Evolutionary conservation across 78 protist genomes (phyloP).

Genomic region (Dictyostelium citrinum): DNA sequence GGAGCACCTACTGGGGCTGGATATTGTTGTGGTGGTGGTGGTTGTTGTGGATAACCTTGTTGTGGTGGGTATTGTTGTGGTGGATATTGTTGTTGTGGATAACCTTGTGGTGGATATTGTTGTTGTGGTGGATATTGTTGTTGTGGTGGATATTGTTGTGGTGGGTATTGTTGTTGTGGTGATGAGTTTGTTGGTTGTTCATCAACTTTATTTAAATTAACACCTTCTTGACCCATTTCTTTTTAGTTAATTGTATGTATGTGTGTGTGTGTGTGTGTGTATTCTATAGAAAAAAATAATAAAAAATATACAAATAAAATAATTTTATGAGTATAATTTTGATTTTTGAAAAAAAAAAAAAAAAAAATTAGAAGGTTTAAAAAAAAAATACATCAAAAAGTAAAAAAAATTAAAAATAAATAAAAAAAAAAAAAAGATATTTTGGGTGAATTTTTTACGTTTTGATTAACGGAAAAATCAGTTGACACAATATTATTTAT

Average conservation of each 20-base stretch:
- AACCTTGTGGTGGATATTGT: constrained; percentile 24
- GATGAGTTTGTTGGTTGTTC: background rate
- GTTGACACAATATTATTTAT: no score
- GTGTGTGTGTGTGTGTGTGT: background rate
- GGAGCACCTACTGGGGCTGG: background rate
- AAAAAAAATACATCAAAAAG: background rate
- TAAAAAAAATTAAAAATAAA: no score
- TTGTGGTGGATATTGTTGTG: background rate
- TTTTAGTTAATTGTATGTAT: background rate
- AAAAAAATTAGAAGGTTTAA: no score
- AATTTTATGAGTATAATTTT: no score
- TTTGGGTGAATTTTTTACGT: background rate
- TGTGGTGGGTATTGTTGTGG: constrained; percentile 33
- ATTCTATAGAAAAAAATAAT: no score
- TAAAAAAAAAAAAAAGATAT: no score
- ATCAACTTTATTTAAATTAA: background rate
- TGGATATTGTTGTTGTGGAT: constrained; percentile 33
- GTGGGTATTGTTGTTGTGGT: background rate
- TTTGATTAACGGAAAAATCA: no score
- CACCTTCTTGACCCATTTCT: background rate
- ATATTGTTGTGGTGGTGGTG: constrained; percentile 24
- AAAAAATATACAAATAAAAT: no score
- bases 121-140: constrained; percentile 10
- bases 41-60: constrained; percentile 12
- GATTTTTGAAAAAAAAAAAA: no score